A percentile compares a stretch with the other conserved stretches of the same genome.
phyloP scores from a whole-genome alignment of 306 rosid species.

The Inga oerstediana region DNA sequence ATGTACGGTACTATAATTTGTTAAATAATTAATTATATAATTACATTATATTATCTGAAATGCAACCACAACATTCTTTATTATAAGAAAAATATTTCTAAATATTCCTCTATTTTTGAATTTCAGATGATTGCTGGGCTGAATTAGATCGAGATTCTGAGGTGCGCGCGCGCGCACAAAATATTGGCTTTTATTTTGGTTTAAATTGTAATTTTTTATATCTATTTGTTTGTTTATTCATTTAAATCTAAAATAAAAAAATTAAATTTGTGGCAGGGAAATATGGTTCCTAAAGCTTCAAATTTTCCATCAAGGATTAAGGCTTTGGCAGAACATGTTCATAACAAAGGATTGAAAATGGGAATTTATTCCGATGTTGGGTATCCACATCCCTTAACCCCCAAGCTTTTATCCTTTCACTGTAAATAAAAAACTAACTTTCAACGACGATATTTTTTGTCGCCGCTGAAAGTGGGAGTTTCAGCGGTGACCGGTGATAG shows the following conservation, averaged over 20 bases:
- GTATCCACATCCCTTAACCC: conserved; percentile 32
- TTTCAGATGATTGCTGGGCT: conserved; percentile 85
- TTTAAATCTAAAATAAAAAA: background rate
- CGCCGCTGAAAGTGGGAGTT: too few species aligned
- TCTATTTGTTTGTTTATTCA: background rate
- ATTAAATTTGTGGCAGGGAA: conserved; percentile 47
- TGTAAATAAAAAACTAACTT: too few species aligned
- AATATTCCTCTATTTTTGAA: background rate
- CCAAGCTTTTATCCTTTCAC: background rate
- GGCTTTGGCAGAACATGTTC: conserved; percentile 79
- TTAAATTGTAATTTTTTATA: background rate
- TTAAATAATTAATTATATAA: background rate
- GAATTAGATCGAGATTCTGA: conserved; percentile 60
- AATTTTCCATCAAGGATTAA: conserved; percentile 79
- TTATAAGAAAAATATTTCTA: background rate
- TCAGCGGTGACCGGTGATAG: too few species aligned
- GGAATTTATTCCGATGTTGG: conserved; percentile 90
- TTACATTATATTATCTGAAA: background rate
- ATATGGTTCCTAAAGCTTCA: conserved; percentile 63
- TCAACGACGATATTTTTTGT: too few species aligned
- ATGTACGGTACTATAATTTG: background rate
- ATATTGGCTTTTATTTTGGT: background rate
- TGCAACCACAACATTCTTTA: background rate
- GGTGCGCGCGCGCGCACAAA: conserved; percentile 27
- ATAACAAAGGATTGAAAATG: conserved; percentile 66